Evolutionary conservation across 192 early-diverging fungal species (phyloP), one percentile per base, ranked within the genome.

Genomic region (Rhizophagus prolifer): DNA sequence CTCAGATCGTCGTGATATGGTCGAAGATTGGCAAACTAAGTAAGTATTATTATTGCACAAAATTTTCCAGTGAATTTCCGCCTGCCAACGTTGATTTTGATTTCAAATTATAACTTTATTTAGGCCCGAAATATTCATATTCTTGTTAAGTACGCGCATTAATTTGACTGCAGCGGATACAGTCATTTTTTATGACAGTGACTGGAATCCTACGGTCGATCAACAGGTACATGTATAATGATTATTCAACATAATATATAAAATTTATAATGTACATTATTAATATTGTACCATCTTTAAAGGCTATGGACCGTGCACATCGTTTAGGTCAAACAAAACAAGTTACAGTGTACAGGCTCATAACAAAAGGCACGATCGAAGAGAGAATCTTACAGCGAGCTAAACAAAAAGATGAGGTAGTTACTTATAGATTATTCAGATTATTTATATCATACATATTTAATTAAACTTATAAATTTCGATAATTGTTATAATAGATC

Each of bases 121-220:
- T 68, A 85, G 86, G 72, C 86, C 90, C 41, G 94, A 96, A 69
- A 90, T 95, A 36, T 96, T 96, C 73, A 91, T 93, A 58, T 95
- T 94, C 70, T 81, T 94, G 83, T 88, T 94, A 38, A 92, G 91
- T 82, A 94, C 93, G 4, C 88, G 94, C 73, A 94, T 95, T 77
- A 96, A 96, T 74, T 90, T 95, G 81, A 96, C 95, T 3, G 94
- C 94, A 0, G 94, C 94, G 1, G 94, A 96, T 78, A 94, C 94
- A 4, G 93, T 94, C 10, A 94, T 94, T 75, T 94, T 94, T 84
- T 94, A 92, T 73, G 92, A 93, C 80, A 93, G 90, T 65, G 94
- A 95, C 80, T 95, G 94, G 94, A 95, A 95, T 76, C 94, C 94
- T 16, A 95, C 94, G 0, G 93, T 94, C 21, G 94, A 96, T 85